A percentile compares a stretch with the other conserved stretches of the same genome.
Conservation (phyloP, 768 basidiomycete species). For the Lactarius hatsudake region DNA sequence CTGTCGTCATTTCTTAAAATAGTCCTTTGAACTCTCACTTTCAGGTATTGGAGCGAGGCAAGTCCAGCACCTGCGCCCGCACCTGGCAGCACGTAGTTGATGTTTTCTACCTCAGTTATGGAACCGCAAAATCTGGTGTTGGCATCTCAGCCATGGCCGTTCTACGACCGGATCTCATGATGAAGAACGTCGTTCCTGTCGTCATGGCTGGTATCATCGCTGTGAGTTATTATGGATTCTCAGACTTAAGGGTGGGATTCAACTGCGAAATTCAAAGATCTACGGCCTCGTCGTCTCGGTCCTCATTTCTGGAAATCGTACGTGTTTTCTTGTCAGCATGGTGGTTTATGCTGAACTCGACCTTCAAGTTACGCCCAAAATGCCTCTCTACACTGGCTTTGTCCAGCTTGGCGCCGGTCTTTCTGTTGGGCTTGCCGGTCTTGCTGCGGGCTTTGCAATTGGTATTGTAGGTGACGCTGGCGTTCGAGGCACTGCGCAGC, state of each 20-base stretch:
- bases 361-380: constrained; percentile 12
- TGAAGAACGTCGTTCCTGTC: constrained; percentile 76
- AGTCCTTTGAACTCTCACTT: constrained; percentile 1
- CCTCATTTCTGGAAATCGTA: constrained; percentile 76
- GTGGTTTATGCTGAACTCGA: neutral
- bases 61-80: constrained; percentile 25
- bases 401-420: constrained; percentile 93
- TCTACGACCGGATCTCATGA: constrained; percentile 94
- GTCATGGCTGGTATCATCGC: constrained; percentile 99
- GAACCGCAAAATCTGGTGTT: constrained; percentile 98
- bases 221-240: constrained; percentile 91
- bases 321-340: constrained; percentile 54
- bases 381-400: constrained; percentile 84
- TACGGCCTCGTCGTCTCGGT: constrained; percentile 99
- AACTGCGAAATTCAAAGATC: constrained; percentile 62
- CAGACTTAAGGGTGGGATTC: no score
- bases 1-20: neutral
- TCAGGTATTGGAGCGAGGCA: constrained; percentile 86
- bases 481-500: constrained; percentile 96
- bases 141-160: constrained; percentile 94
- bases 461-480: constrained; percentile 99
- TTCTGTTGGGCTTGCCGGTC: constrained; percentile 89
- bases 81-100: neutral
- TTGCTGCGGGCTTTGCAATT: constrained; percentile 96
- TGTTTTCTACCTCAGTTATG: constrained; percentile 63